Evolutionary conservation across 2,329 filamentous ascomycete species (phyloP), one percentile per base, ranked within the genome.

Genomic region (Scortechinia acanthostroma): DNA sequence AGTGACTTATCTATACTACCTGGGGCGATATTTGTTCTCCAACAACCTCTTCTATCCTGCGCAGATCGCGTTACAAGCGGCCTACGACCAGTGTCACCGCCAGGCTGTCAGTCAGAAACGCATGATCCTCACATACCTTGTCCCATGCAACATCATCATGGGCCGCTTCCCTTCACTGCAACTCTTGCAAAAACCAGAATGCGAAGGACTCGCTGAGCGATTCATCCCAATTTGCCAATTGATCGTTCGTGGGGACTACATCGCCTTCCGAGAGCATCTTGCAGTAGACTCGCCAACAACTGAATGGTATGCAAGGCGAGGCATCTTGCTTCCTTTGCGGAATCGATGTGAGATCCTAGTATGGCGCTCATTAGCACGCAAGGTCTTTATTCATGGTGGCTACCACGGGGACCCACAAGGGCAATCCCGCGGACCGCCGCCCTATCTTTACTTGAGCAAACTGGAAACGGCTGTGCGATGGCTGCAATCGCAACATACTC

Each of bases 331-430:
- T 6, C 6, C 35, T 10, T 19, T 40, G 6, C 35, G 35, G 6
- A 40, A 40, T 40, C 35, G 35, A 10, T 40, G 35, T 17, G 35
- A 40, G 20, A 40, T 40, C 17, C 6, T 40, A 40, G 35, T 40
- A 10, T 40, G 35, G 35, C 35, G 35, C 10, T 40, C 35, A 6
- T 19, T 40, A 10, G 10, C 10, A 6, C 35, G 35, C 35, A 40
- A 40, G 35, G 17, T 19, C 6, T 40, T 40, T 19, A 40, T 40
- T 19, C 35, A 10, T 10, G 35, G 35, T 10, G 35, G 35, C 20
- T 40, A 15, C 17, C 35, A 10, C 20, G 35, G 35, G 35, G 35
- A 40, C 17, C 10, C 17, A 6, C 10, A 10, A 19, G 35, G 13
- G 6, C 35, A 40, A 19, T 10, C 25, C 10, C 35, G 17, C 10